A percentile compares a stretch with the other conserved stretches of the same genome.
Conservation (phyloP, 768 basidiomycete genomes). For the Infundibulicybe gibba region DNA sequence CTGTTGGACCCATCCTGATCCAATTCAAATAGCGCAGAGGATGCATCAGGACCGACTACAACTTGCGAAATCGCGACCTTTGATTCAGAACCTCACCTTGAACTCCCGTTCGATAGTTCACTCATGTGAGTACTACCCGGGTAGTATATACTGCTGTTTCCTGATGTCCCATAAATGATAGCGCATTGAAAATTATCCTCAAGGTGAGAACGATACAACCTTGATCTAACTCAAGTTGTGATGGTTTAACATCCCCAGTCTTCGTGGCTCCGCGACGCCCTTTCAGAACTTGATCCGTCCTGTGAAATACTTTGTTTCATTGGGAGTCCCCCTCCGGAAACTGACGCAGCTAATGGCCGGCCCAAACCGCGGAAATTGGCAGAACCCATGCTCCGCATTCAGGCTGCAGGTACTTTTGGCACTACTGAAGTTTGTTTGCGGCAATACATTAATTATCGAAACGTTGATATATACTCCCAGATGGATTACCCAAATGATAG, state of each 20-base stretch:
- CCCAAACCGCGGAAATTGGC: conserved; percentile 20
- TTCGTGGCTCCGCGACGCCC: conserved; percentile 90
- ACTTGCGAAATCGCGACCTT: conserved; percentile 86
- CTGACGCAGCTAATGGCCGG: conserved; percentile 8
- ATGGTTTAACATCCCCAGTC: conserved; percentile 42
- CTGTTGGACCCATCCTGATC: neutral
- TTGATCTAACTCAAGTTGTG: neutral
- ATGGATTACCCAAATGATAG: conserved; percentile 96
- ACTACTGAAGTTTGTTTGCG: conserved; percentile 64
- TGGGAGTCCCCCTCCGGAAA: conserved; percentile 55
- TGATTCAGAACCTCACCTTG: conserved; percentile 76
- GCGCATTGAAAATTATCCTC: conserved; percentile 80
- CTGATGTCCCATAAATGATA: conserved; percentile 16
- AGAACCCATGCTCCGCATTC: conserved; percentile 76
- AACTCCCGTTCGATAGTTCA: conserved; percentile 73
- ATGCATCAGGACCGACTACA: conserved; percentile 77
- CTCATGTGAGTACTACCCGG: conserved; percentile 42
- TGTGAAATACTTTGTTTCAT: conserved; percentile 84
- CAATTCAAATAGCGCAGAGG: conserved; percentile 54
- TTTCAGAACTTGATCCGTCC: conserved; percentile 87
- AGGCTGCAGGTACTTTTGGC: conserved; percentile 79
- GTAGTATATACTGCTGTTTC: neutral
- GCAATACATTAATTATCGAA: neutral
- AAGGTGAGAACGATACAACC: conserved; percentile 44
- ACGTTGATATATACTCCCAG: conserved; percentile 18